A percentile compares a stretch with the other conserved stretches of the same genome.
phyloP scores from a whole-genome alignment of 78 protist genomes.

The Dictyostelium citrinum region DNA sequence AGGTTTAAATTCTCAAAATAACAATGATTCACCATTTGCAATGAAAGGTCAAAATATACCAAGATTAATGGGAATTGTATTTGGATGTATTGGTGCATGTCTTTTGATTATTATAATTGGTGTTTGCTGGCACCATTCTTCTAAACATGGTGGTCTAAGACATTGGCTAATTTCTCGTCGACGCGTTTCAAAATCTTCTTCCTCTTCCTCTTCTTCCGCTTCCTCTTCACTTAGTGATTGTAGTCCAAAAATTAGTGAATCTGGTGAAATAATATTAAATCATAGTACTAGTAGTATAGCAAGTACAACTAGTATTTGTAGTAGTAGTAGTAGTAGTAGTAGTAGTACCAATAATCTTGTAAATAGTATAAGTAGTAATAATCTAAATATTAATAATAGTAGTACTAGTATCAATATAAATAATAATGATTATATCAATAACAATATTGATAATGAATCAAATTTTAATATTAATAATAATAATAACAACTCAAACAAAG shows the following conservation, averaged over 20 bases:
- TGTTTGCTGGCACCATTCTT: constrained; percentile 27
- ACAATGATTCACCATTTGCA: background rate
- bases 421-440: background rate
- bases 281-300: background rate
- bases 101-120: constrained; percentile 1
- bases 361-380: background rate
- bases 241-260: background rate
- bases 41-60: background rate
- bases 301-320: background rate
- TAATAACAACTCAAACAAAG: background rate
- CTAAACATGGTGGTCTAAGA: constrained; percentile 55
- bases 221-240: background rate
- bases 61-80: background rate
- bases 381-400: background rate
- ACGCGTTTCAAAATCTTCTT: background rate
- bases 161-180: constrained; percentile 34
- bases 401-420: background rate
- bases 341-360: background rate
- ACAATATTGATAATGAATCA: background rate
- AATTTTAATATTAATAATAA: background rate
- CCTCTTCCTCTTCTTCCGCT: background rate
- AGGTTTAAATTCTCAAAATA: background rate
- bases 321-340: background rate
- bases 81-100: constrained; percentile 11
- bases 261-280: background rate